Evolutionary conservation across 2,329 filamentous ascomycete species (phyloP), one percentile per base, ranked within the genome.

Genomic region (Aspergillus hortae): DNA sequence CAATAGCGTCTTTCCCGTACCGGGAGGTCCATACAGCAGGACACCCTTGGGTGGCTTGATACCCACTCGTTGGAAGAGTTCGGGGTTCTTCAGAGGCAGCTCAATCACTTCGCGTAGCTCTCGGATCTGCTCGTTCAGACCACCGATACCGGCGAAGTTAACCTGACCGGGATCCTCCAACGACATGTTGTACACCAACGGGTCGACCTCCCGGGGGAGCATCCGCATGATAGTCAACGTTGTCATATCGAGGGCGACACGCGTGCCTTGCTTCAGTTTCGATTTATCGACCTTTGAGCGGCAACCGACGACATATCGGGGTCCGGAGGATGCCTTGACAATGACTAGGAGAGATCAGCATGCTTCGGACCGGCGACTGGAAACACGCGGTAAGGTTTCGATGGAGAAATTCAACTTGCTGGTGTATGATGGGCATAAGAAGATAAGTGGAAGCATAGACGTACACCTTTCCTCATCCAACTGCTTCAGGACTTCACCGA

Each of bases 151-250:
- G 38, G 88, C 92, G 74, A 99, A 99, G 79, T 90, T 96, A 74
- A 99, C 88, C 74, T 97, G 92, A 5, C 94, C 94, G 0, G 94
- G 94, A 70, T 99, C 94, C 74, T 99, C 94, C 64, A 99, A 77
- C 17, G 94, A 99, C 94, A 99, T 99, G 80, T 99, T 99, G 83
- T 99, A 99, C 62, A 99, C 94, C 61, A 99, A 81, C 17, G 94
- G 94, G 69, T 99, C 94, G 69, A 99, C 95, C 79, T 99, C 94
- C 72, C 94, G 88, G 54, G 94, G 95, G 44, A 99, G 82, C 94
- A 99, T 99, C 67, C 94, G 90, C 94, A 99, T 99, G 75, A 99
- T 99, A 55, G 94, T 99, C 62, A 99, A 88, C 17, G 94, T 99
- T 47, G 94, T 99, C 94, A 99, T 99, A 69, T 99, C 94, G 54